Percentiles rank a stretch among this genome's conserved stretches.
Evolutionary conservation across 2,329 filamentous ascomycete genomes (phyloP).

Genomic region (Botrytis fabae): DNA sequence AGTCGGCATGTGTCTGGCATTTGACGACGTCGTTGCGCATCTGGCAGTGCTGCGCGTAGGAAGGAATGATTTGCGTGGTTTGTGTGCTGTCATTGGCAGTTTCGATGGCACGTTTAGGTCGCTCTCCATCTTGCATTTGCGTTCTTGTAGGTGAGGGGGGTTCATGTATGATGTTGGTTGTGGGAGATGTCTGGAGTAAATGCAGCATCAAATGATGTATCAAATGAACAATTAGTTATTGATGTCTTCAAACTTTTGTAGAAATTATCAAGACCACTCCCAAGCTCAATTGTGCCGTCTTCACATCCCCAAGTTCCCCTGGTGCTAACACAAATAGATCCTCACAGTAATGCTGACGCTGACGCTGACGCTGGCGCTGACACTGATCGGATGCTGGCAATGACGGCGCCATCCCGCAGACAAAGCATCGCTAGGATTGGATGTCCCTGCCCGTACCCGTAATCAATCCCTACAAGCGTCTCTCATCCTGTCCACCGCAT

Average conservation of each 20-base stretch:
- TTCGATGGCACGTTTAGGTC: not conserved
- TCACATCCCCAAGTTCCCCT: not conserved
- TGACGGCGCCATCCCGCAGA: constrained; percentile 8
- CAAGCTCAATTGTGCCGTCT: not conserved
- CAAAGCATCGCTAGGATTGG: not conserved
- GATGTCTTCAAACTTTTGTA: too few species aligned
- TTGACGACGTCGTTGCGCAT: not conserved
- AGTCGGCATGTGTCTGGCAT: not conserved
- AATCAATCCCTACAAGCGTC: constrained; percentile 3
- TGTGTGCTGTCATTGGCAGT: not conserved
- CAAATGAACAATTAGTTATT: not conserved
- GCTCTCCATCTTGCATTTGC: not conserved
- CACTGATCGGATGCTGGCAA: not conserved
- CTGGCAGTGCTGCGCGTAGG: not conserved
- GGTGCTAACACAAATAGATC: not conserved
- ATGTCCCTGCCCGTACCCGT: not conserved
- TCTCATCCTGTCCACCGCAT: not conserved
- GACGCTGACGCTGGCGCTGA: not conserved
- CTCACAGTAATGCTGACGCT: not conserved
- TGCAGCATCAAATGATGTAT: too few species aligned
- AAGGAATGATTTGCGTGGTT: not conserved
- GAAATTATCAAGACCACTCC: not conserved
- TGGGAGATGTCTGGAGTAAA: too few species aligned
- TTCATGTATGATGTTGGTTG: too few species aligned
- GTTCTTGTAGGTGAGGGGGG: not conserved